These are phyloP conservation scores for Naegleria lovaniensis DNA, from an alignment of 208 protist genomes.

Conservation along the genomic window DNA sequence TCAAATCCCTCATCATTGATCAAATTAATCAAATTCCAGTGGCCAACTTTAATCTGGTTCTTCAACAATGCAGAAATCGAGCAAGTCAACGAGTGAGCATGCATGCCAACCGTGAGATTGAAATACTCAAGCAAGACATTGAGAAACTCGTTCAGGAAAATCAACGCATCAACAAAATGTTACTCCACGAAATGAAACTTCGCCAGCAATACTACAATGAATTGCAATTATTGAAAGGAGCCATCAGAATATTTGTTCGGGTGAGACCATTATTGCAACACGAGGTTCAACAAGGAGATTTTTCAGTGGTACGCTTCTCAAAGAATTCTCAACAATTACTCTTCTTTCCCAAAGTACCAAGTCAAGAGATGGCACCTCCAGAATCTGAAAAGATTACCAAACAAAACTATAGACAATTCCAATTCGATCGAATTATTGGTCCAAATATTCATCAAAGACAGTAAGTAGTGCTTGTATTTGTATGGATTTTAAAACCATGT, in stretches of 20 bases:
- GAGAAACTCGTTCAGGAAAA: neutral
- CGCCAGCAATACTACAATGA: neutral
- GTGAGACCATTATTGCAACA: neutral
- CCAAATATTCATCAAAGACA: neutral
- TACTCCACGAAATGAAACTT: neutral
- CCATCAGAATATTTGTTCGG: neutral
- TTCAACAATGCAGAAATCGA: neutral
- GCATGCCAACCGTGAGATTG: neutral
- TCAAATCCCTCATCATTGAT: neutral
- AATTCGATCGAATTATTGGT: neutral
- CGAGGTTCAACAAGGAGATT: neutral
- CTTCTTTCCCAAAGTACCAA: neutral
- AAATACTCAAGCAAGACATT: neutral
- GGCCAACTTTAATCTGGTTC: neutral
- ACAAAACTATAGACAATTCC: neutral
- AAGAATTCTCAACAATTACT: neutral
- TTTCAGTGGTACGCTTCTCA: neutral
- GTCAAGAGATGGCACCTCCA: neutral
- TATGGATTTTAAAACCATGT: no score
- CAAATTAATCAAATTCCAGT: conserved; percentile 8
- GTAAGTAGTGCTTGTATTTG: neutral
- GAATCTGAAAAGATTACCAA: neutral
- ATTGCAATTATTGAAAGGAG: conserved; percentile 14
- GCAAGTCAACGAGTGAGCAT: neutral
- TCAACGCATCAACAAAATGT: neutral